Conservation (phyloP, 305 asterid species). For the Vinca major region DNA sequence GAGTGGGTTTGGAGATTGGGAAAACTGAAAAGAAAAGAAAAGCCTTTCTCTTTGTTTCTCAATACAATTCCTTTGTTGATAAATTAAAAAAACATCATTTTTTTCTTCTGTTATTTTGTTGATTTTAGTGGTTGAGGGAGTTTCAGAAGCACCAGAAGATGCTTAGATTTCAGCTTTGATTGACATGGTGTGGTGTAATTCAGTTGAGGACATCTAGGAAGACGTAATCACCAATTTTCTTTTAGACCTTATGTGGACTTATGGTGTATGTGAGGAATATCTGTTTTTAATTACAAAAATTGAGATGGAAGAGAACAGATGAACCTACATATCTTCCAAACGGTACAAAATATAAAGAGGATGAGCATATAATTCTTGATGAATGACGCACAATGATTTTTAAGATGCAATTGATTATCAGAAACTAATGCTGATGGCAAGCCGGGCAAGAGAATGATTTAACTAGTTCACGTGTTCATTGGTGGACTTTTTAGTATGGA, state of each 20-base stretch:
- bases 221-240: too few species aligned
- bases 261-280: neutral
- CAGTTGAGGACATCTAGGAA: neutral
- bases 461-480: neutral
- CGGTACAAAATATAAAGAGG: neutral
- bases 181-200: neutral
- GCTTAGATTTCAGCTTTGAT: too few species aligned
- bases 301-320: neutral
- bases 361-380: neutral
- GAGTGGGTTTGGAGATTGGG: neutral
- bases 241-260: neutral
- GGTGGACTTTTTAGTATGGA: neutral
- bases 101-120: neutral
- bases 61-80: neutral
- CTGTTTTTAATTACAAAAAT: neutral
- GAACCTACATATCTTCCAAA: neutral
- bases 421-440: too few species aligned
- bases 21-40: too few species aligned
- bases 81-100: neutral
- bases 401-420: neutral
- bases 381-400: neutral
- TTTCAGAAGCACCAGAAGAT: neutral
- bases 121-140: neutral
- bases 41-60: too few species aligned
- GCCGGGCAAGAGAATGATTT: neutral